Evolutionary conservation across 2,329 filamentous ascomycete genomes (phyloP).

Genomic region (Allantophomopsis lycopodina): DNA sequence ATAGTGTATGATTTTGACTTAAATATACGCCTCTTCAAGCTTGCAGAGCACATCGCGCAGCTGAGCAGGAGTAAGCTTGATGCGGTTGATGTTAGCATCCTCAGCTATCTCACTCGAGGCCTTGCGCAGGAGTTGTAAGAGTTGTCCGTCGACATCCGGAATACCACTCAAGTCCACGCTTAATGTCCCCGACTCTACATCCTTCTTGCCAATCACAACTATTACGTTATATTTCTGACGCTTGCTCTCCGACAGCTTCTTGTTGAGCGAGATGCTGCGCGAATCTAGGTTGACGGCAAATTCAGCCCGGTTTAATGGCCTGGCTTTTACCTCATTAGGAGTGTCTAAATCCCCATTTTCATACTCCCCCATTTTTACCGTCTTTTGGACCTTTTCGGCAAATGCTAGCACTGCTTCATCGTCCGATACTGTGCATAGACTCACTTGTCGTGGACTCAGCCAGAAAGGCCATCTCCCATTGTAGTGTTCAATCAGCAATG

Average conservation of each 20-base stretch:
- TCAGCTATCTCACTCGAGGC: too few species aligned
- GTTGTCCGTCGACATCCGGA: too few species aligned
- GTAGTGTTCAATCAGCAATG: constrained; percentile 73
- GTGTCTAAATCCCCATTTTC: not conserved
- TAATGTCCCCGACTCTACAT: constrained; percentile 45
- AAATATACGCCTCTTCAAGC: constrained; percentile 2
- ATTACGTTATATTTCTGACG: constrained; percentile 60
- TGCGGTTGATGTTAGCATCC: constrained; percentile 1
- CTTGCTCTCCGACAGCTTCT: constrained; percentile 63
- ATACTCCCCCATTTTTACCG: constrained; percentile 1
- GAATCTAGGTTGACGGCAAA: constrained; percentile 60
- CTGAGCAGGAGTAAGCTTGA: constrained; percentile 2
- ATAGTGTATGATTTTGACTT: not conserved
- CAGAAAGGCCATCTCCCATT: constrained; percentile 76
- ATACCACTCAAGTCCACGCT: constrained; percentile 28
- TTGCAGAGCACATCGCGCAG: constrained; percentile 1
- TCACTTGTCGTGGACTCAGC: constrained; percentile 69
- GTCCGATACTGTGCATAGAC: constrained; percentile 60
- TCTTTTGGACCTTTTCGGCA: constrained; percentile 8
- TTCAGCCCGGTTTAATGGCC: constrained; percentile 35
- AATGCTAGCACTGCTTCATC: constrained; percentile 19
- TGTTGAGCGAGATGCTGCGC: constrained; percentile 43
- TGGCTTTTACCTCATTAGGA: not conserved
- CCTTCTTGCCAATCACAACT: constrained; percentile 55
- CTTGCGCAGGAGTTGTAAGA: too few species aligned